Conservation (phyloP, 148 eudicot genomes). For the Limonium bicolor region DNA sequence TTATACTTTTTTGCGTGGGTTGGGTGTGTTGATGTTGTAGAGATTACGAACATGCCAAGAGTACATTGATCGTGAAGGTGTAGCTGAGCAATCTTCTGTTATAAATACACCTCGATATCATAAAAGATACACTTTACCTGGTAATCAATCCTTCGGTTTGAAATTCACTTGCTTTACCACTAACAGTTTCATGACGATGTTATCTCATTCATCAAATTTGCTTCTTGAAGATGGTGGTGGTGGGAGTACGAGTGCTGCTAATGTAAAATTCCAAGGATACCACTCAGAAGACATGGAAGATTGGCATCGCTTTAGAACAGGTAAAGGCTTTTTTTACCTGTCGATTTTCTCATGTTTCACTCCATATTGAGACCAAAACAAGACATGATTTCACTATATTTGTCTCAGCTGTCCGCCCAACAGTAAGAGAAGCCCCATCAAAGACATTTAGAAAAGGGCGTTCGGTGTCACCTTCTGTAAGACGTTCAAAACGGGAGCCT, state of each 20-base stretch:
- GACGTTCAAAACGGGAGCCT: slow-evolving; percentile 33
- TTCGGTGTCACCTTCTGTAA: slow-evolving; percentile 54
- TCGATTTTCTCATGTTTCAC: background rate
- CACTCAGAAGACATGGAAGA: slow-evolving; percentile 49
- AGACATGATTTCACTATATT: background rate
- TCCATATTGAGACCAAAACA: background rate
- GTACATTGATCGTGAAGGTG: slow-evolving; percentile 66
- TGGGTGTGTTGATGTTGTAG: slow-evolving; percentile 20
- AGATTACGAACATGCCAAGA: slow-evolving; percentile 65
- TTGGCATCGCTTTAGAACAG: slow-evolving; percentile 59
- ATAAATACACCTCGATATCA: slow-evolving; percentile 66
- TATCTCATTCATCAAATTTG: background rate
- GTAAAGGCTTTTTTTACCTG: slow-evolving; percentile 11
- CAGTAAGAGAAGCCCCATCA: slow-evolving; percentile 28
- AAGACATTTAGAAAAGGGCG: slow-evolving; percentile 30
- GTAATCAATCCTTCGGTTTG: slow-evolving; percentile 15
- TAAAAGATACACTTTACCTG: slow-evolving; percentile 82
- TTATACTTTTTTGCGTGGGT: too few relatives aligned
- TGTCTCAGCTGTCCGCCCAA: slow-evolving; percentile 53
- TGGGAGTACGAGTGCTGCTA: slow-evolving; percentile 20
- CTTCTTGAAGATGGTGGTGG: slow-evolving; percentile 51
- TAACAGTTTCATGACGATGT: background rate
- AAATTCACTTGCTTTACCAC: background rate
- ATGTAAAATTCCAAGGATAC: slow-evolving; percentile 34
- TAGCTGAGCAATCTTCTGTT: slow-evolving; percentile 61